Conservation (phyloP, 2,329 filamentous ascomycete species). For the Purpureocillium lavendulum region DNA sequence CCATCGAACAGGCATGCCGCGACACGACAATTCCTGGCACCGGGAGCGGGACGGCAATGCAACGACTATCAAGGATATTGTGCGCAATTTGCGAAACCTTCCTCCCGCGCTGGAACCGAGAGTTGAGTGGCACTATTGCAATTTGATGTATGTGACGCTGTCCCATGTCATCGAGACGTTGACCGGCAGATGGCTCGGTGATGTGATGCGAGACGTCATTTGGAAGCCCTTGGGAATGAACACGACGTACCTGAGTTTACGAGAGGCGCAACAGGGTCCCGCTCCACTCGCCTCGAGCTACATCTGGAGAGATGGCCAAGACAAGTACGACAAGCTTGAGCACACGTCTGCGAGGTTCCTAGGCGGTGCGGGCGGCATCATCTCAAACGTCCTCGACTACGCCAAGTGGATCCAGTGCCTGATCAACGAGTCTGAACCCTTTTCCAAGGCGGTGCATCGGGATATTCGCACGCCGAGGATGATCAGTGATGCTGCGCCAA, state of each 20-base stretch:
- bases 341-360: slow-evolving; percentile 16
- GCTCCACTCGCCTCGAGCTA: slow-evolving; percentile 33
- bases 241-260: slow-evolving; percentile 25
- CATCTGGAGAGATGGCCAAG: slow-evolving; percentile 22
- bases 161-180: slow-evolving; percentile 35
- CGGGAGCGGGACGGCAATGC: slow-evolving; percentile 18
- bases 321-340: slow-evolving; percentile 15
- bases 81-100: slow-evolving; percentile 34
- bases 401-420: slow-evolving; percentile 41
- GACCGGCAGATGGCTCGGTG: slow-evolving; percentile 24
- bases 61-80: slow-evolving; percentile 22
- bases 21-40: slow-evolving; percentile 23
- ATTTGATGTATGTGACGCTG: slow-evolving; percentile 37
- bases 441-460: slow-evolving; percentile 14
- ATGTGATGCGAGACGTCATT: slow-evolving; percentile 30
- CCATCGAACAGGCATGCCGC: slow-evolving; percentile 41
- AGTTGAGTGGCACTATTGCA: slow-evolving; percentile 37
- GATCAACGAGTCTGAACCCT: slow-evolving; percentile 20
- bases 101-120: slow-evolving; percentile 33
- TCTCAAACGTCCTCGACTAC: slow-evolving; percentile 42
- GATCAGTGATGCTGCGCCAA: slow-evolving; percentile 11
- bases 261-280: slow-evolving; percentile 14
- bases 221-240: slow-evolving; percentile 38
- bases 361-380: slow-evolving; percentile 30
- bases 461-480: slow-evolving; percentile 21